Evolutionary conservation across 306 rosid species (phyloP), one percentile per base, ranked within the genome.

Genomic region (Cyclanthera cordifolia): DNA sequence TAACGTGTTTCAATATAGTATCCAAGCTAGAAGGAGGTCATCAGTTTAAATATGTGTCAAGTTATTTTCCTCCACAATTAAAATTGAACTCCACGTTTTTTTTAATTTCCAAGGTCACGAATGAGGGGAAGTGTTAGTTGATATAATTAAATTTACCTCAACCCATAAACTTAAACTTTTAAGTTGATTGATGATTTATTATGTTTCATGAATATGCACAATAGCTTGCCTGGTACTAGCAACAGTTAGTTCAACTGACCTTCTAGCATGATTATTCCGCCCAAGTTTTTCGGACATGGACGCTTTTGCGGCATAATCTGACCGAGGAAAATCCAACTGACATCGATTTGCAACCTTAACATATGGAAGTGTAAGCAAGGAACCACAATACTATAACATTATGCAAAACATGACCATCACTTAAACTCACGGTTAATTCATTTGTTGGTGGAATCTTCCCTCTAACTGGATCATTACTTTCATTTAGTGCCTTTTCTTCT

Each of bases 361-460:
- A 37, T 30, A 59, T 70, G 13, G 17, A 59, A 45, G 57, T 41
- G 76, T 81, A 55, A 76, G 75, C 11, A 72, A 60, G 20, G 78
- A 61, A 72, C 71, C 12, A 50, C 73, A 71, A 59, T 61, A 11
- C 27, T 39, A 28, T 50, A 53, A 20, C 49, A 51, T 53, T 32
- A 70, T 70, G 34, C 39, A 70, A 43, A 71, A 74, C 69, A 45
- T 20, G 70, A 56, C 66, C 66, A 67, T 60, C 73, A 66, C 71
- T 71, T 73, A 71, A 80, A 86, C 95, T 77, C 79, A 90, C 95
- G 73, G 1, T 72, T 72, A 77, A 75, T 75, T 86, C 96, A 82
- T 83, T 83, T 53, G 52, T 34, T 63, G 91, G 47, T 67, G 73
- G 81, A 79, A 74, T 78, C 82, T 58, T 81, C 67, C 67, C 80